These are phyloP conservation scores for Brassica juncea DNA, from an alignment of 345 rosid species.

Conservation along the genomic window DNA sequence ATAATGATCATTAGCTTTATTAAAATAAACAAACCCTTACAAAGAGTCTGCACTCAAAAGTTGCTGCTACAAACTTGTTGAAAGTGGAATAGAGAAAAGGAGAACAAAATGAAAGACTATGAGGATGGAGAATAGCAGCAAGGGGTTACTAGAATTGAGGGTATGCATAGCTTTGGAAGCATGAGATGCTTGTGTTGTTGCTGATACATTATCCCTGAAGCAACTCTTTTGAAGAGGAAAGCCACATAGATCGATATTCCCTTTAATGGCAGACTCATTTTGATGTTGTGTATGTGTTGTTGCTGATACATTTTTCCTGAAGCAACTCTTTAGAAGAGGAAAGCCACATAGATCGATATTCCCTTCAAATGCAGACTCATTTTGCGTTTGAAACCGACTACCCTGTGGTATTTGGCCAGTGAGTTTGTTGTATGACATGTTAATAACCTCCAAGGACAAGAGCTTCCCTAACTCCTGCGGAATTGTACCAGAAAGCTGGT, in stretches of 20 bases:
- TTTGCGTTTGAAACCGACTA: background rate
- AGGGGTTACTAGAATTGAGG: too few relatives aligned
- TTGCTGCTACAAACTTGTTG: too few relatives aligned
- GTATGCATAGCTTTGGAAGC: too few relatives aligned
- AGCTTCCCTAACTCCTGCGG: background rate
- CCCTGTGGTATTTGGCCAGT: background rate
- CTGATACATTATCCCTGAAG: background rate
- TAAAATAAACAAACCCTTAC: too few relatives aligned
- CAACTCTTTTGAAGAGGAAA: background rate
- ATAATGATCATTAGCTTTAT: too few relatives aligned
- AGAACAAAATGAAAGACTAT: too few relatives aligned
- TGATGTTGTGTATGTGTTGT: background rate
- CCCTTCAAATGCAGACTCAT: background rate
- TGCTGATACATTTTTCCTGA: too few relatives aligned
- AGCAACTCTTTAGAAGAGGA: background rate
- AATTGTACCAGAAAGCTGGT: background rate
- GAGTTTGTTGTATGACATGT: background rate
- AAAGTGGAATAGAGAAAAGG: too few relatives aligned
- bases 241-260: background rate
- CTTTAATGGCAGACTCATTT: background rate
- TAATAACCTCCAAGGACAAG: too few relatives aligned
- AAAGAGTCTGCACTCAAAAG: too few relatives aligned
- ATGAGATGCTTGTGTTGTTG: background rate
- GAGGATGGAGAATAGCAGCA: too few relatives aligned
- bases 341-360: background rate